Conservation (phyloP, 805 yeast species). For the Grigorovia yakushimaensis region DNA sequence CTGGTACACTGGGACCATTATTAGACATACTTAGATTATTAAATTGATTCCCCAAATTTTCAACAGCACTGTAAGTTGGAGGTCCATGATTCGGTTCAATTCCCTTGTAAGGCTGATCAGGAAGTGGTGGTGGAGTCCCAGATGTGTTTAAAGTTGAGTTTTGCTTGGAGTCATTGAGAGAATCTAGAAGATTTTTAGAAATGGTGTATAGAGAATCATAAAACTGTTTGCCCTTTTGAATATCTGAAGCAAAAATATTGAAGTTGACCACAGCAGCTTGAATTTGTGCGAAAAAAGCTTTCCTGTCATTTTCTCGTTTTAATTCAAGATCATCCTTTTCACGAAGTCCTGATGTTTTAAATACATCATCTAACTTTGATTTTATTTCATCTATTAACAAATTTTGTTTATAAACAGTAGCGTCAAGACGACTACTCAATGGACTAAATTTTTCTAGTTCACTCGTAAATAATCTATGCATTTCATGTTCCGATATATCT, state of each 20-base stretch:
- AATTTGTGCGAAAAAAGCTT: slow-evolving; percentile 33
- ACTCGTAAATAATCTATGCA: slow-evolving; percentile 49
- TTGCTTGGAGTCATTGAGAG: slow-evolving; percentile 2
- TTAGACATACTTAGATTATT: neutral
- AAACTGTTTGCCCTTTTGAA: slow-evolving; percentile 51
- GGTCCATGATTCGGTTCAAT: neutral
- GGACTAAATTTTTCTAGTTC: slow-evolving; percentile 73
- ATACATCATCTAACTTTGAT: slow-evolving; percentile 38
- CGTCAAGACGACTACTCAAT: slow-evolving; percentile 54
- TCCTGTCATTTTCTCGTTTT: slow-evolving; percentile 26
- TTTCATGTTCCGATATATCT: slow-evolving; percentile 46
- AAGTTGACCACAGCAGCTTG: slow-evolving; percentile 47
- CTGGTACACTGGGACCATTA: neutral
- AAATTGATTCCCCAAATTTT: neutral
- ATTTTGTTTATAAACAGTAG: slow-evolving; percentile 58
- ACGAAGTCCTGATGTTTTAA: slow-evolving; percentile 36
- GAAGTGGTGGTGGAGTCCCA: slow-evolving; percentile 6
- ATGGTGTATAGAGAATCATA: slow-evolving; percentile 39
- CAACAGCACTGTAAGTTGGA: neutral
- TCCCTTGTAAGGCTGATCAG: slow-evolving; percentile 2
- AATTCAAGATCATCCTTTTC: slow-evolving; percentile 32
- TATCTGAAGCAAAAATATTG: slow-evolving; percentile 48
- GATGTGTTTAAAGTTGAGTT: neutral
- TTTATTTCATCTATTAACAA: slow-evolving; percentile 38
- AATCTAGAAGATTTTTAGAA: slow-evolving; percentile 14